Base-by-base conservation (phyloP, 306 rosid species). In the Casuarina equisetifolia region DNA sequence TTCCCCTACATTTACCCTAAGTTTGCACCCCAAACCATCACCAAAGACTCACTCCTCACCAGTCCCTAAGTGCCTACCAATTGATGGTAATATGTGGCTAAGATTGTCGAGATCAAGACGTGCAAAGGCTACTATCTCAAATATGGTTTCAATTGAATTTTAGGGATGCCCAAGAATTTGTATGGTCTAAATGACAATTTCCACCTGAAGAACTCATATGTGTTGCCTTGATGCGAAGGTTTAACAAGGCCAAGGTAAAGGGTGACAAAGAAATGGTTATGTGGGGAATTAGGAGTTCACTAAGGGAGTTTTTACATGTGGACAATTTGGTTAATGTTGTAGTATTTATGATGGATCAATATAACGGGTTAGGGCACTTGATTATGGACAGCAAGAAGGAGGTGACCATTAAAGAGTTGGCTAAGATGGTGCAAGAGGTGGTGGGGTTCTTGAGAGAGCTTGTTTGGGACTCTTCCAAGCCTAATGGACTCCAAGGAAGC, bases 21-120 rank as follows among this genome's bases (percentile, higher is more conserved):
- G 57, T 95, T 95, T 55, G 97, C 99, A 4, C 98, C 97, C 4
- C 97, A 95, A 19, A 97, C 99, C 0, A 95, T 92, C 71, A 92
- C 97, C 0, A 97, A 95, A 80, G 77, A 74, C 39, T 91, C 97
- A 17, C 81, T 95, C 81, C 89, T 95, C 55, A 92, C 97, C 17
- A 95, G 93, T 6, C 93, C 92, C 1, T 83, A 92, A 39, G 97
- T 92, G 90, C 97, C 99, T 48, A 95, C 99, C 40, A 95, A 95
- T 75, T 97, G 92, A 82, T 91, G 99, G 97, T 95, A 95, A 50
- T 97, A 97, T 0, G 84, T 92, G 51, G 99, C 99, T 44, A 95
- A 95, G 93, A 95, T 95, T n/a, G 89, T 97, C 3, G 97, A 96
- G 52, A 92, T 95, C 88, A 95, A 95, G 84, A 92, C 91, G 97